Conservation (phyloP, 805 yeast genomes). For the Priceomyces fermenticarens region DNA sequence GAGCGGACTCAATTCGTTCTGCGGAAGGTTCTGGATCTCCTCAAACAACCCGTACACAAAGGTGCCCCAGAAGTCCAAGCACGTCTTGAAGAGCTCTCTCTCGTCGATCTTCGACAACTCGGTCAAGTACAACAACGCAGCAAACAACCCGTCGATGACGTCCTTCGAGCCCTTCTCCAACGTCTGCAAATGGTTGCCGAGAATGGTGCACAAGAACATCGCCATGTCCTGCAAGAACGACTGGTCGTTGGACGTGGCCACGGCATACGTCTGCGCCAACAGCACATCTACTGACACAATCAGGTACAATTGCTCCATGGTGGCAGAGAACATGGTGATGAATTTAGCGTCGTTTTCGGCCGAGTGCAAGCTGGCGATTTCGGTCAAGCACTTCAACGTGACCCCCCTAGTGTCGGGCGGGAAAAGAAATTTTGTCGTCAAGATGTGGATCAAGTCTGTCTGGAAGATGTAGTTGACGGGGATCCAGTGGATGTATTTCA, state of each 20-base stretch:
- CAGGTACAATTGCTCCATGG: constrained; percentile 66
- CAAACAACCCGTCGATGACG: constrained; percentile 56
- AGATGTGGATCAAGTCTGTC: constrained; percentile 70
- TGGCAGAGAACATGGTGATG: constrained; percentile 62
- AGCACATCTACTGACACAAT: constrained; percentile 75
- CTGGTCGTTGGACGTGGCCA: constrained; percentile 81
- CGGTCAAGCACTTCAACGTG: constrained; percentile 89
- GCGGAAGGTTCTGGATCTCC: constrained; percentile 81
- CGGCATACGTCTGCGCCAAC: constrained; percentile 65
- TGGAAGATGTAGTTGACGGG: constrained; percentile 88
- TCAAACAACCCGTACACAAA: constrained; percentile 79
- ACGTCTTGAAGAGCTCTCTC: constrained; percentile 91
- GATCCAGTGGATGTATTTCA: constrained; percentile 91
- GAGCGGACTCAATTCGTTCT: constrained; percentile 68
- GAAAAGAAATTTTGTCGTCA: constrained; percentile 72
- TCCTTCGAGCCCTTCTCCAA: constrained; percentile 55
- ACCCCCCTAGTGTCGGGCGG: constrained; percentile 79
- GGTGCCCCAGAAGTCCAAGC: constrained; percentile 90
- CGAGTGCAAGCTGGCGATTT: constrained; percentile 69
- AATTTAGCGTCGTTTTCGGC: constrained; percentile 55
- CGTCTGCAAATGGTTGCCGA: constrained; percentile 66
- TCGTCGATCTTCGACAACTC: constrained; percentile 89
- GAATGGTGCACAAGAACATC: constrained; percentile 82
- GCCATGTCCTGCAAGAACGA: constrained; percentile 94
- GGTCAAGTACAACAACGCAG: constrained; percentile 77